Conservation (phyloP, 352 stramenopile species). For the Pythium pyrilobum region DNA sequence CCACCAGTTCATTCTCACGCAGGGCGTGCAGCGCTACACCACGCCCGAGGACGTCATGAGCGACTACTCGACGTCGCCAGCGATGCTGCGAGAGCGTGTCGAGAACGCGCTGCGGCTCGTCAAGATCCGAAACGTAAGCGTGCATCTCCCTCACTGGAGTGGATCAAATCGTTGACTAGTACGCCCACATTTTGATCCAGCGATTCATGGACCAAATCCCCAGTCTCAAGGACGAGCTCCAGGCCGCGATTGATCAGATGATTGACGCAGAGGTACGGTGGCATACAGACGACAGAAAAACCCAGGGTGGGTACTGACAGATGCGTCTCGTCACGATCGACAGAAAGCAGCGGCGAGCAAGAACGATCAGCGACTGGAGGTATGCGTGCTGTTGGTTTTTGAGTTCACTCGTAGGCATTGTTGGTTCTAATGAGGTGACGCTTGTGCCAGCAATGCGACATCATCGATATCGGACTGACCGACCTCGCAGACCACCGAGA, state of each 20-base stretch:
- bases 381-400: slow-evolving; percentile 12
- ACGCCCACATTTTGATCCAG: slow-evolving; percentile 18
- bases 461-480: slow-evolving; percentile 73
- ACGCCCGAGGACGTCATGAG: slow-evolving; percentile 45
- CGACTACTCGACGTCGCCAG: slow-evolving; percentile 39
- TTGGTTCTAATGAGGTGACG: not conserved
- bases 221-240: slow-evolving; percentile 47
- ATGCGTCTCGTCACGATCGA: no score
- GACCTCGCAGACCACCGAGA: slow-evolving; percentile 66
- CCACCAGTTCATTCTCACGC: slow-evolving; percentile 49
- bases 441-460: slow-evolving; percentile 61
- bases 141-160: no score
- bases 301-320: no score
- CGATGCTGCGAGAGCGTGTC: slow-evolving; percentile 44
- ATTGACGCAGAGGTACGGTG: slow-evolving; percentile 60
- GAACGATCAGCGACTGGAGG: slow-evolving; percentile 71
- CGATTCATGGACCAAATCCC: slow-evolving; percentile 59
- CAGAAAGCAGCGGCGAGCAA: slow-evolving; percentile 54
- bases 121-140: slow-evolving; percentile 73
- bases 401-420: not conserved
- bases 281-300: no score
- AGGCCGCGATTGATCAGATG: slow-evolving; percentile 44
- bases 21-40: slow-evolving; percentile 43
- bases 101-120: slow-evolving; percentile 68
- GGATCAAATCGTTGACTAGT: no score